phyloP scores from a whole-genome alignment of 2,329 filamentous ascomycete genomes.

The Drechmeria coniospora region DNA sequence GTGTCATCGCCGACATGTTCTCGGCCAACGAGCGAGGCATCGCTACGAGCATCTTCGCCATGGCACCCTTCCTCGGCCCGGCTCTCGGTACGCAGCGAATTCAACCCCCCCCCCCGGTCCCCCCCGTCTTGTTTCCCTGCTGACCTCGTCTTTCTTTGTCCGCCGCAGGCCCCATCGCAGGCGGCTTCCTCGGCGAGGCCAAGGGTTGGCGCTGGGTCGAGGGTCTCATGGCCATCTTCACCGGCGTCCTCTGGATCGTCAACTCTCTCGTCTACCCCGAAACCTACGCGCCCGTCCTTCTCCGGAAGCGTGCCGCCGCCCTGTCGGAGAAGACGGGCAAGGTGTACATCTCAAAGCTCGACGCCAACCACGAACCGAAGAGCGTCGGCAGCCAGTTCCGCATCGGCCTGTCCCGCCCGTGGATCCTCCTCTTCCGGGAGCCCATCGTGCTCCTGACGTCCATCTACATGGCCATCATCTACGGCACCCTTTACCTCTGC shows the following conservation, averaged over 20 bases:
- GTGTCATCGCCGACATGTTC: conserved; percentile 50
- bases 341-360: conserved; percentile 35
- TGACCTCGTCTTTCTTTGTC: conserved; percentile 1
- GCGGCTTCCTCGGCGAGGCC: conserved; percentile 45
- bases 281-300: conserved; percentile 43
- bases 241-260: conserved; percentile 40
- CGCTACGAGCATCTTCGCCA: conserved; percentile 43
- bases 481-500: conserved; percentile 38
- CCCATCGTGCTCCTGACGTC: conserved; percentile 50
- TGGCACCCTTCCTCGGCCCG: conserved; percentile 49
- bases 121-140: background rate
- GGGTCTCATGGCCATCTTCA: conserved; percentile 46
- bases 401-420: conserved; percentile 44
- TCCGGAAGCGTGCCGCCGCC: conserved; percentile 33
- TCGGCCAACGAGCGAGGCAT: conserved; percentile 35
- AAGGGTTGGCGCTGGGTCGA: conserved; percentile 51
- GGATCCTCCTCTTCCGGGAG: conserved; percentile 49
- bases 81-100: conserved; percentile 23
- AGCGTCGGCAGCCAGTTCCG: conserved; percentile 34
- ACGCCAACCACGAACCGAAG: conserved; percentile 25
- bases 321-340: conserved; percentile 38
- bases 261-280: conserved; percentile 38
- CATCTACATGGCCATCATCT: conserved; percentile 47
- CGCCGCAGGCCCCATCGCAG: conserved; percentile 42
- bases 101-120: background rate